Evolutionary conservation across 345 rosid species (phyloP).

Genomic region (Boechera stricta): DNA sequence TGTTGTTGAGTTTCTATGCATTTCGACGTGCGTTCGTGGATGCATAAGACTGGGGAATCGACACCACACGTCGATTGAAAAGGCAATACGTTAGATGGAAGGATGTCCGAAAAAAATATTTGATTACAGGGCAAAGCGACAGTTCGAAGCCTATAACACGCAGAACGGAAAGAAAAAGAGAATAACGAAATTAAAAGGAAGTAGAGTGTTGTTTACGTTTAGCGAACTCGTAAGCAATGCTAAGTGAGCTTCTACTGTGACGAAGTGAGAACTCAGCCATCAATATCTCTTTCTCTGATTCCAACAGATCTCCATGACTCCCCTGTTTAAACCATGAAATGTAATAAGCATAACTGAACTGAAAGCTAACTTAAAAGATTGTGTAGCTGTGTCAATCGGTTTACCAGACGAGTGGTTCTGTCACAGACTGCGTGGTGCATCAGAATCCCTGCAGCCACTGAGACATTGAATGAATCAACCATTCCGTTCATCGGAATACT

Average conservation of each 20-base stretch:
- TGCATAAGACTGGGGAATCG: neutral
- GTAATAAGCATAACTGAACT: neutral
- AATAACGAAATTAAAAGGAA: neutral
- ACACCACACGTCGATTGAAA: neutral
- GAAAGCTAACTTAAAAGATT: neutral
- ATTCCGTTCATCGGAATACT: constrained; percentile 97
- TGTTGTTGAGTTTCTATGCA: neutral
- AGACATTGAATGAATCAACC: constrained; percentile 97
- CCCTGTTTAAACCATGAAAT: constrained; percentile 57
- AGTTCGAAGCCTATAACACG: neutral
- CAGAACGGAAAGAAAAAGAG: neutral
- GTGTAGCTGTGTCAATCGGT: neutral
- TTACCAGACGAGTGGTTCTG: constrained; percentile 79
- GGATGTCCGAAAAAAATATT: neutral
- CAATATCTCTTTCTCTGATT: constrained; percentile 72
- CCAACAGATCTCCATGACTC: constrained; percentile 75
- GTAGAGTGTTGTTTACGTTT: constrained; percentile 50
- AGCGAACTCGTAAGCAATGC: constrained; percentile 73
- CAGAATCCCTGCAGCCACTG: constrained; percentile 93
- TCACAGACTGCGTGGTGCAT: constrained; percentile 95
- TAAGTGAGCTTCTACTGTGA: constrained; percentile 69
- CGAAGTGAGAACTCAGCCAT: constrained; percentile 89
- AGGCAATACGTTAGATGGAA: neutral
- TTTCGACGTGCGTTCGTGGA: neutral
- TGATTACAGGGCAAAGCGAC: neutral